Evolutionary conservation across 768 basidiomycete species (phyloP).

Genomic region (Pleurotus salmoneostramineus): DNA sequence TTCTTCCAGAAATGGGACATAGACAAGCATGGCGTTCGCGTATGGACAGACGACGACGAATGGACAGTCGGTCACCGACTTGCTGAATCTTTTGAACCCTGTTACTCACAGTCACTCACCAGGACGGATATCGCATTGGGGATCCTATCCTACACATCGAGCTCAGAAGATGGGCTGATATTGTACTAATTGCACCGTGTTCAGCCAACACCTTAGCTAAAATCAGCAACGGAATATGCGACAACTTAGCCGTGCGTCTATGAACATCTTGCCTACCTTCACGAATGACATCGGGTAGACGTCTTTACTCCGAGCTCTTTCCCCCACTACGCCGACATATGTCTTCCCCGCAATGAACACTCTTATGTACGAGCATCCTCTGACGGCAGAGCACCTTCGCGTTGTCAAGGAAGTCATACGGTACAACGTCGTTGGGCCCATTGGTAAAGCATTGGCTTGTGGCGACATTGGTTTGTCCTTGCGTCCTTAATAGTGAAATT

Average conservation of each 20-base stretch:
- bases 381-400: conserved; percentile 81
- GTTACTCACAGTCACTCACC: background rate
- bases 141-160: conserved; percentile 97
- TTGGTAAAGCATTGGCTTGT: conserved; percentile 86
- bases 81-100: background rate
- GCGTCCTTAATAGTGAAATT: background rate
- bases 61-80: conserved; percentile 65
- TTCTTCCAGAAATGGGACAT: conserved; percentile 68
- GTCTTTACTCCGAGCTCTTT: conserved; percentile 9
- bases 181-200: conserved; percentile 93
- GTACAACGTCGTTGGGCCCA: conserved; percentile 83
- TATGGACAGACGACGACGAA: conserved; percentile 92
- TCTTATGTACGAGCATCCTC: conserved; percentile 92
- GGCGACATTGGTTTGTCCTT: conserved; percentile 76
- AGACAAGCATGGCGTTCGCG: conserved; percentile 44
- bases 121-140: conserved; percentile 75
- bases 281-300: background rate
- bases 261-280: too few relatives aligned
- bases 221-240: conserved; percentile 83
- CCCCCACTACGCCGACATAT: conserved; percentile 82
- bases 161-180: conserved; percentile 89
- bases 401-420: conserved; percentile 70
- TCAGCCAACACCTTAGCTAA: conserved; percentile 97
- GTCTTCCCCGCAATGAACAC: conserved; percentile 99
- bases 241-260: conserved; percentile 77